phyloP scores from a whole-genome alignment of 2,329 filamentous ascomycete species.

The Escovopsis weberi region DNA sequence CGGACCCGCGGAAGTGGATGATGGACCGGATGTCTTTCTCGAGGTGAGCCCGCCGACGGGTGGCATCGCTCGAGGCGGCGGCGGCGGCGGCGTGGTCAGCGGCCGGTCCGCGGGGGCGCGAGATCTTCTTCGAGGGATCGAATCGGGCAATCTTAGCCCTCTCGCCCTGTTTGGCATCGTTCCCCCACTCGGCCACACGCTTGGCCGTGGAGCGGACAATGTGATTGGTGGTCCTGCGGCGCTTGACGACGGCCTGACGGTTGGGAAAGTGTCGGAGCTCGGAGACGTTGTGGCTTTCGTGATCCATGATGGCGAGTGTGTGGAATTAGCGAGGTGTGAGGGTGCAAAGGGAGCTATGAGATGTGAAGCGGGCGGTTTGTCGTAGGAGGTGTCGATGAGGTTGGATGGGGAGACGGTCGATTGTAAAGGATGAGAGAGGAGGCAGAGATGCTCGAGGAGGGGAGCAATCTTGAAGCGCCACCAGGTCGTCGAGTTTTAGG shows the following conservation, averaged over 20 bases:
- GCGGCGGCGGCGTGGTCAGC: conserved; percentile 1
- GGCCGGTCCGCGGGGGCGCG: neutral
- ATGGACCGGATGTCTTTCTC: conserved; percentile 4
- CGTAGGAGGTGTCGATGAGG: too few species aligned
- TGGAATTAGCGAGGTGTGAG: too few species aligned
- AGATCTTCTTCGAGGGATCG: neutral
- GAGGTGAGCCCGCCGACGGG: conserved; percentile 1
- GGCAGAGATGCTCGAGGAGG: neutral
- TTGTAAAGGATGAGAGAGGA: neutral
- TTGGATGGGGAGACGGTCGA: too few species aligned
- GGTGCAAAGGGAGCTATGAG: too few species aligned
- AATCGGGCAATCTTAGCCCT: neutral
- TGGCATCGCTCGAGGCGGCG: neutral
- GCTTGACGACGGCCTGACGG: conserved; percentile 5
- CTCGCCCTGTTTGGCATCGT: too few species aligned
- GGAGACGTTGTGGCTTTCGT: neutral
- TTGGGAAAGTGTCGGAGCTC: conserved; percentile 3
- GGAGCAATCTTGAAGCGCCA: too few species aligned
- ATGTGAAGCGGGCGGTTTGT: too few species aligned
- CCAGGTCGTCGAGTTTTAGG: too few species aligned
- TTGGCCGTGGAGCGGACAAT: conserved; percentile 15
- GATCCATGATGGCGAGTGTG: conserved; percentile 1
- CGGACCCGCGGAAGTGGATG: neutral
- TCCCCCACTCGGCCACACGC: conserved; percentile 2
- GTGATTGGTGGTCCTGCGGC: conserved; percentile 14